A percentile compares a stretch with the other conserved stretches of the same genome.
These are phyloP conservation scores for Tieghemiomyces parasiticus DNA, from an alignment of 192 early-diverging fungal genomes.

Conservation along the genomic window DNA sequence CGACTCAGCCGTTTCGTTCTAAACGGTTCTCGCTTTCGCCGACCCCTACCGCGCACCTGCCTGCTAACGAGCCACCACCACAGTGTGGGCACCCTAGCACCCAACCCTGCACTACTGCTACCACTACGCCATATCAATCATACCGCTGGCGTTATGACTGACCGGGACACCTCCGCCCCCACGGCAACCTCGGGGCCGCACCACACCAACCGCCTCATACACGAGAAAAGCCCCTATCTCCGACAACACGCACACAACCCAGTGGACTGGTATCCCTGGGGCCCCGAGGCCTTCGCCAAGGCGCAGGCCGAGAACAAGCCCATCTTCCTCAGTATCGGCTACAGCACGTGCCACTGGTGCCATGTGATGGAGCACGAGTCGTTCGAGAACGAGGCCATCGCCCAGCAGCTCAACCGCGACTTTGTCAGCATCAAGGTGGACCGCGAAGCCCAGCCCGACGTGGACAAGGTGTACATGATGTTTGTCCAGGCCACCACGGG, in stretches of 20 bases:
- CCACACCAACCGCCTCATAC: background rate
- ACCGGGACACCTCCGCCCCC: too few relatives aligned
- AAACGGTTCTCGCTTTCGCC: too few relatives aligned
- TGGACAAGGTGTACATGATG: conserved; percentile 49
- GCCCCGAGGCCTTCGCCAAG: conserved; percentile 38
- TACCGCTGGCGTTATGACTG: too few relatives aligned
- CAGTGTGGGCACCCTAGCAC: too few relatives aligned
- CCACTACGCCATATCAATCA: too few relatives aligned
- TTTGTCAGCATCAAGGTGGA: conserved; percentile 44
- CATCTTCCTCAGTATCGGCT: conserved; percentile 48
- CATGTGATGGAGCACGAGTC: conserved; percentile 56
- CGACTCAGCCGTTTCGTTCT: too few relatives aligned
- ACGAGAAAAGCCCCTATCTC: conserved; percentile 7
- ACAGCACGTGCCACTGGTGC: conserved; percentile 51
- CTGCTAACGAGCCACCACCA: too few relatives aligned
- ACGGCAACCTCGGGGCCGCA: conserved; percentile 5
- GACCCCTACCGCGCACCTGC: too few relatives aligned
- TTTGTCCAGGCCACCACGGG: conserved; percentile 41
- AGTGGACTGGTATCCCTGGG: conserved; percentile 55
- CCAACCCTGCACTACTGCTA: too few relatives aligned
- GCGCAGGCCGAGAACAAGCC: conserved; percentile 36
- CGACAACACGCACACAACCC: conserved; percentile 9
- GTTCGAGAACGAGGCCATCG: conserved; percentile 38
- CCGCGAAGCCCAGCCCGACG: conserved; percentile 43
- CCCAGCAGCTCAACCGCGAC: conserved; percentile 37